Evolutionary conservation across 2,329 filamentous ascomycete species (phyloP).

Genomic region (Fusarium sp.): DNA sequence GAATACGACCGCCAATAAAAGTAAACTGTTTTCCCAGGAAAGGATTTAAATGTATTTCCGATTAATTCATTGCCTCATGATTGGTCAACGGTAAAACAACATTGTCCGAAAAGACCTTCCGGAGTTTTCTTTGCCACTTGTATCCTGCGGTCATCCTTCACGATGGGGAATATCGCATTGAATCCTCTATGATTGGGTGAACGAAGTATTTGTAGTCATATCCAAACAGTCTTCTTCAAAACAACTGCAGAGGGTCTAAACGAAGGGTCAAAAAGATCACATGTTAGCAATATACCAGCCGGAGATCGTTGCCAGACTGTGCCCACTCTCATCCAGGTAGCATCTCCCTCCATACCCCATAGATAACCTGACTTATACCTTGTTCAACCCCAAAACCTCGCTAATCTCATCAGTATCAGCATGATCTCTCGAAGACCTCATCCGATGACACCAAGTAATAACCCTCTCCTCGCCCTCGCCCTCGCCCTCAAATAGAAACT

Average conservation of each 20-base stretch:
- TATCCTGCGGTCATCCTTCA: background rate
- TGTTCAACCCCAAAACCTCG: conserved; percentile 6
- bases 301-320: too few relatives aligned
- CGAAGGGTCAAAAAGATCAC: too few relatives aligned
- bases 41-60: too few relatives aligned
- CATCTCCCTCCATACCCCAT: too few relatives aligned
- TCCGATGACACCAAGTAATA: conserved; percentile 31
- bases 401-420: conserved; percentile 24
- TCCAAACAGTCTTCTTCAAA: too few relatives aligned
- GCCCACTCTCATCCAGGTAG: too few relatives aligned
- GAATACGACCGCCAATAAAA: background rate
- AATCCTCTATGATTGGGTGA: background rate
- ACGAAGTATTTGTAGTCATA: too few relatives aligned
- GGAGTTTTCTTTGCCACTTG: background rate
- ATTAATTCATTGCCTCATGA: background rate
- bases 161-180: background rate
- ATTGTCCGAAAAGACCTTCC: accelerated
- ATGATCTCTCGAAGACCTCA: conserved; percentile 22
- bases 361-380: background rate
- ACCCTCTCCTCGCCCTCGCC: background rate
- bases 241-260: too few relatives aligned
- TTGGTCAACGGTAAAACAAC: background rate
- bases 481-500: conserved; percentile 26
- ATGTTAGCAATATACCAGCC: too few relatives aligned
- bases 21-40: too few relatives aligned